A percentile compares a stretch with the other conserved stretches of the same genome.
These are phyloP conservation scores for Citrus maxima DNA, from an alignment of 345 rosid species.

Conservation along the genomic window DNA sequence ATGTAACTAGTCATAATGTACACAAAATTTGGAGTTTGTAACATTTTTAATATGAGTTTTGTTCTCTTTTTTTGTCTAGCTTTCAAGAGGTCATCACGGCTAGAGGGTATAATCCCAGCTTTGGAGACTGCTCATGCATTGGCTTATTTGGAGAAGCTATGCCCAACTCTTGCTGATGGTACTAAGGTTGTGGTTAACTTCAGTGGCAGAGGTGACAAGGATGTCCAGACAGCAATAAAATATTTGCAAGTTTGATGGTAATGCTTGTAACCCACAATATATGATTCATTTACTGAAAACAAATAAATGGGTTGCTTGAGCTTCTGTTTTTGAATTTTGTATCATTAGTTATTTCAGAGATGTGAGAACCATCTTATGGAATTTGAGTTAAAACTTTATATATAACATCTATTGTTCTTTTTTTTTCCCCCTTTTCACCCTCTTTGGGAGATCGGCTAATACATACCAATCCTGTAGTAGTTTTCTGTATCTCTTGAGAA, in stretches of 20 bases:
- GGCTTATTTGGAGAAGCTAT: constrained; percentile 76
- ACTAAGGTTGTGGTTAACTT: constrained; percentile 76
- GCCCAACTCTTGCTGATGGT: constrained; percentile 67
- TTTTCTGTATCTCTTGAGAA: neutral
- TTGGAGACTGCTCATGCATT: constrained; percentile 90
- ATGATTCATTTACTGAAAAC: neutral
- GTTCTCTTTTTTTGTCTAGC: constrained; percentile 38
- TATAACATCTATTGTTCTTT: neutral
- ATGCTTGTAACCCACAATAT: neutral
- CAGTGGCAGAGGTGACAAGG: constrained; percentile 96
- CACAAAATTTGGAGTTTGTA: neutral
- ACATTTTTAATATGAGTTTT: neutral
- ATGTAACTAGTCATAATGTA: neutral
- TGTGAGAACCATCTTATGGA: neutral
- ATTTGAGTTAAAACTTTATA: neutral
- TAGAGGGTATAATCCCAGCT: constrained; percentile 92
- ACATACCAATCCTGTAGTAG: neutral
- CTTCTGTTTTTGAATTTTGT: neutral
- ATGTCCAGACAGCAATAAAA: constrained; percentile 83
- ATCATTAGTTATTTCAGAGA: neutral
- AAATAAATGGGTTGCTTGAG: neutral
- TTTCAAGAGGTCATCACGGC: constrained; percentile 71
- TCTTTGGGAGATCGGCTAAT: neutral
- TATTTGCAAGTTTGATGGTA: constrained; percentile 46
- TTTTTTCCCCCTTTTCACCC: neutral